A percentile compares a stretch with the other conserved stretches of the same genome.
Evolutionary conservation across 139 green algal species (phyloP).

Genomic region (Chlamydomonas applanata): DNA sequence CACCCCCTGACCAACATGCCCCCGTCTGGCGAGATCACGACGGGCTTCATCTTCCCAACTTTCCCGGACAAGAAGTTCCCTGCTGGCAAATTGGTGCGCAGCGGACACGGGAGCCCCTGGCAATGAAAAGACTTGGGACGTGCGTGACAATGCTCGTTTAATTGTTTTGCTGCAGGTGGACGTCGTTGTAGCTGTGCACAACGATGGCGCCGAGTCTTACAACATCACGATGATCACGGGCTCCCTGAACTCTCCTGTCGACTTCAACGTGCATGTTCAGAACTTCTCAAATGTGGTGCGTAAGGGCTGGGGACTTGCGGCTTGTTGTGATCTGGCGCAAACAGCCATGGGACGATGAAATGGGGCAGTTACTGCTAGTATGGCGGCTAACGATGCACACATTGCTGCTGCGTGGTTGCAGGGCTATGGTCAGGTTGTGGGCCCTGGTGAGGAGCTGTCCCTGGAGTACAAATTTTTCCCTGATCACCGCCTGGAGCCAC

Average conservation of each 20-base stretch:
- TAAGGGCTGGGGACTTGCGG: background rate
- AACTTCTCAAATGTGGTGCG: conserved; percentile 70
- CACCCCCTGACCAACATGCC: conserved; percentile 41
- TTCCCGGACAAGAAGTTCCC: conserved; percentile 31
- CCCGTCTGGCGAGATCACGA: conserved; percentile 24
- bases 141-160: background rate
- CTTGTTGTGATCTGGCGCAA: no score
- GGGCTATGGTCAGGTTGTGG: conserved; percentile 46
- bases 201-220: conserved; percentile 49
- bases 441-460: conserved; percentile 51
- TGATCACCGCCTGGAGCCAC: conserved; percentile 39
- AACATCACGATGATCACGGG: conserved; percentile 70
- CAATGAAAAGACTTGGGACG: no score
- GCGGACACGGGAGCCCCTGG: background rate
- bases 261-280: conserved; percentile 63
- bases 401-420: conserved; percentile 19
- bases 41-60: conserved; percentile 35
- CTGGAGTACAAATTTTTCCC: conserved; percentile 69
- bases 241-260: conserved; percentile 60
- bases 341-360: background rate
- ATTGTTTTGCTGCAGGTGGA: conserved; percentile 22
- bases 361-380: background rate
- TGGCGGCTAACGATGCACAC: background rate
- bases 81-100: conserved; percentile 34
- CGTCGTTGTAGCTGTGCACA: conserved; percentile 61